Evolutionary conservation across 2,329 filamentous ascomycete genomes (phyloP), one percentile per base, ranked within the genome.

Genomic region (Fusarium sublunatum): DNA sequence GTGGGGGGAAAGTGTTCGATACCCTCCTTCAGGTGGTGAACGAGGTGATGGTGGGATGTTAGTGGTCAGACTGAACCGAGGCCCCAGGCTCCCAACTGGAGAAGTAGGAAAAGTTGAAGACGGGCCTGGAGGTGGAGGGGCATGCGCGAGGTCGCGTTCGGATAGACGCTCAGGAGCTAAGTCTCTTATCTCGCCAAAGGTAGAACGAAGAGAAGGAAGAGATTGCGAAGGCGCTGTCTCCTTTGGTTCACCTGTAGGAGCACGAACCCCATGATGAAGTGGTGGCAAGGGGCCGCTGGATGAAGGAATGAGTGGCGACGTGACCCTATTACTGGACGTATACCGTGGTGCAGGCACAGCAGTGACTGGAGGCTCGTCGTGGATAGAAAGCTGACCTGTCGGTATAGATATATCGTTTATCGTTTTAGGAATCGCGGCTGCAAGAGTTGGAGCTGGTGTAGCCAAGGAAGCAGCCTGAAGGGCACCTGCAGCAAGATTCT

Each of bases 1-100:
- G 40, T 77, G 77, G 3, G 83, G 82, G 8, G 83, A 86, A 12
- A 83, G 75, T 34, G 78, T 79, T 56, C 76, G 74, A 56, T 79
- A 83, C 15, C 70, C 72, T 15, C 70, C 72, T 15, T 84, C 81
- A 47, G 80, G 78, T 13, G 83, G 81, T 4, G 83, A 86, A 12
- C 81, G 76, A 2, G 83, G 82, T 10, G 84, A 81, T 19, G 83
- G 77, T 19, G 68, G 59, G 54, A 73, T 72, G 29, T 63, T 66
- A 10, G 64, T 61, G 8, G 73, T 45, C 38, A 78, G 69, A 11
- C 72, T 70, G 60, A 73, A 75, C 57, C 67, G 75, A 46, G 64
- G 53, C 15, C 57, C 57, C 24, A 60, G 71, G 34, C 70, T 72
- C 49, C 67, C 64, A 42, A 58, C 64, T 8, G 78, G 73, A 12